A percentile compares a stretch with the other conserved stretches of the same genome.
Evolutionary conservation across 2,329 filamentous ascomycete genomes (phyloP).

Genomic region (Plectosphaerella sp.): DNA sequence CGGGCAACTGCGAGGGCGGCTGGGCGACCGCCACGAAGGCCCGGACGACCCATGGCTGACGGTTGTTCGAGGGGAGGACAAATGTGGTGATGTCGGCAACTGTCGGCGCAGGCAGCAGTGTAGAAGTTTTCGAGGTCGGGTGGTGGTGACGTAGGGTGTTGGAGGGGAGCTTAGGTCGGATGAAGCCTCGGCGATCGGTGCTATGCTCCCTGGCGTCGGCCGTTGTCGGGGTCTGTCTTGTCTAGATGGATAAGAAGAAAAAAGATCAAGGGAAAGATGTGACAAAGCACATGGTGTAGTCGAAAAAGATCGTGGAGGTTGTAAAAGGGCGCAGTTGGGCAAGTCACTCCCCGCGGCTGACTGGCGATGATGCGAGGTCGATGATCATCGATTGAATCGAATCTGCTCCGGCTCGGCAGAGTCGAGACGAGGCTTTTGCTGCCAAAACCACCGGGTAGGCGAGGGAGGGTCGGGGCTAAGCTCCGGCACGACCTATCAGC

Average conservation of each 20-base stretch:
- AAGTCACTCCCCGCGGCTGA: too few relatives aligned
- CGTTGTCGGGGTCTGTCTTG: background rate
- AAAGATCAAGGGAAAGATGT: background rate
- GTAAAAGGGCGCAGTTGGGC: background rate
- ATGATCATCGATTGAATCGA: too few relatives aligned
- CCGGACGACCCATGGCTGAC: background rate
- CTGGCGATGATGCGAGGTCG: background rate
- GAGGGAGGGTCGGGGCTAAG: background rate
- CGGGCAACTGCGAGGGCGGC: conserved; percentile 6
- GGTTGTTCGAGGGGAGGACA: background rate
- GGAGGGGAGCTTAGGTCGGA: background rate
- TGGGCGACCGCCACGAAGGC: background rate
- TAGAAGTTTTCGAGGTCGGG: conserved; percentile 1
- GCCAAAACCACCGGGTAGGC: background rate
- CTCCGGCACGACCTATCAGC: background rate
- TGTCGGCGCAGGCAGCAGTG: background rate
- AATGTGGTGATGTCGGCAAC: background rate
- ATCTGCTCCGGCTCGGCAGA: background rate
- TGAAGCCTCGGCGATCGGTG: background rate
- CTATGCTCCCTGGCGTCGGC: background rate
- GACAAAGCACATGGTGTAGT: background rate
- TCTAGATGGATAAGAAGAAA: too few relatives aligned
- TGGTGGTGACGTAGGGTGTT: background rate
- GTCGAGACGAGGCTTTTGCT: background rate
- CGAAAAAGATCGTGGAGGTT: background rate